Evolutionary conservation across 2,329 filamentous ascomycete genomes (phyloP).

Genomic region (Colletotrichum zoysiae): DNA sequence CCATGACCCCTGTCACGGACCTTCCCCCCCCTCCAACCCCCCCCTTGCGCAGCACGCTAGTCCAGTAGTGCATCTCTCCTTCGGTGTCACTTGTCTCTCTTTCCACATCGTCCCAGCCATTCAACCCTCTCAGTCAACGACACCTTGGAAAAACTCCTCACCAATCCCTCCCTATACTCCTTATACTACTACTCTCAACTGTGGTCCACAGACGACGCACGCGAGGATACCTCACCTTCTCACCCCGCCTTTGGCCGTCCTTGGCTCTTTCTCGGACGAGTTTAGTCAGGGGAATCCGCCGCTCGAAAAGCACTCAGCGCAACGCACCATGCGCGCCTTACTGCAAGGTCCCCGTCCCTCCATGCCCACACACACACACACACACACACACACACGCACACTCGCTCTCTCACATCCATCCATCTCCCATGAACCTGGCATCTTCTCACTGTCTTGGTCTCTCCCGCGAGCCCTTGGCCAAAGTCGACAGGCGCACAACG

Average conservation of each 20-base stretch:
- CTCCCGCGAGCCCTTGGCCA: slow-evolving; percentile 19
- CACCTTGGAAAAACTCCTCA: slow-evolving; percentile 40
- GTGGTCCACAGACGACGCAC: slow-evolving; percentile 27
- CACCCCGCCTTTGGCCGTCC: slow-evolving; percentile 37
- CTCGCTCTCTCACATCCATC: slow-evolving; percentile 2
- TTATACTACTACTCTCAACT: slow-evolving; percentile 26
- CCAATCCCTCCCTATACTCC: slow-evolving; percentile 36
- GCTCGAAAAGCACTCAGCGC: slow-evolving; percentile 30
- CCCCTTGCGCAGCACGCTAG: not conserved
- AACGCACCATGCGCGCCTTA: slow-evolving; percentile 32
- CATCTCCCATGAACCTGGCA: slow-evolving; percentile 17
- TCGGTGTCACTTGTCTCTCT: slow-evolving; percentile 39
- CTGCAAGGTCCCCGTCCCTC: slow-evolving; percentile 41
- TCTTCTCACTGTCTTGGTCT: slow-evolving; percentile 26
- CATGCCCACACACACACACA: slow-evolving; percentile 14
- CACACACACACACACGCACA: not conserved
- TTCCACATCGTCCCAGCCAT: slow-evolving; percentile 39
- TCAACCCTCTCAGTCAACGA: slow-evolving; percentile 31
- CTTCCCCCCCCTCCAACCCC: slow-evolving; percentile 16
- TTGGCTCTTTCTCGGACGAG: slow-evolving; percentile 38
- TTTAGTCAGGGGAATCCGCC: slow-evolving; percentile 39
- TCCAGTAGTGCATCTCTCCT: slow-evolving; percentile 27
- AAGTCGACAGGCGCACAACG: slow-evolving; percentile 17
- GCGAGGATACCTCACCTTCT: slow-evolving; percentile 20
- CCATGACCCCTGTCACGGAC: slow-evolving; percentile 36